Conservation (phyloP, 2,329 filamentous ascomycete genomes). For the Cladorrhinum sp. region DNA sequence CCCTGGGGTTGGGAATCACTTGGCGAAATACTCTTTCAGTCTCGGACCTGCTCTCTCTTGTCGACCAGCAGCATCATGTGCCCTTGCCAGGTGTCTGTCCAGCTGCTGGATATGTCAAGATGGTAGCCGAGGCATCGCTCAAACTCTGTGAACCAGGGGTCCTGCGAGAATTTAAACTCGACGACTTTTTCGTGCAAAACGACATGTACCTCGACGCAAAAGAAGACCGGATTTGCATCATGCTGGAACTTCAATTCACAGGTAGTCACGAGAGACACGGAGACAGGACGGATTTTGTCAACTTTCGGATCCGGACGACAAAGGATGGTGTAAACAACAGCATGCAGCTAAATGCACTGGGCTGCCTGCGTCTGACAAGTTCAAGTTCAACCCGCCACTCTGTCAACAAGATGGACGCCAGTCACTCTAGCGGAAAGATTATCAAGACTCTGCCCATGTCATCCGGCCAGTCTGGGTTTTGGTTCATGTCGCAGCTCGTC, state of each 20-base stretch:
- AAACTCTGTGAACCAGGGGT: neutral
- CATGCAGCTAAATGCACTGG: slow-evolving; percentile 4
- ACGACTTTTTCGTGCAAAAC: slow-evolving; percentile 7
- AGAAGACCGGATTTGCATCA: slow-evolving; percentile 1
- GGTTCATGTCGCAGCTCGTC: slow-evolving; percentile 10
- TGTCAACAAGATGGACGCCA: neutral
- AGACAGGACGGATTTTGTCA: slow-evolving; percentile 9
- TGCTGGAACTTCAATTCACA: slow-evolving; percentile 2
- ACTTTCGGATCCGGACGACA: slow-evolving; percentile 5
- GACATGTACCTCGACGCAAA: neutral
- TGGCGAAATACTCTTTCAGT: slow-evolving; percentile 8
- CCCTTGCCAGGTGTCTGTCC: neutral
- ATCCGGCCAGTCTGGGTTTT: slow-evolving; percentile 9
- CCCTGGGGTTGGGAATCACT: slow-evolving; percentile 3
- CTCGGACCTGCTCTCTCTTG: neutral
- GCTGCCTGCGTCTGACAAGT: slow-evolving; percentile 7
- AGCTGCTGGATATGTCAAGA: slow-evolving; percentile 4
- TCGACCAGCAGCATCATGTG: neutral
- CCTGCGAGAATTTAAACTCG: slow-evolving; percentile 7
- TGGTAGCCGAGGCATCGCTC: slow-evolving; percentile 2
- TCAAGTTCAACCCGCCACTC: neutral
- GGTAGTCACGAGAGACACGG: slow-evolving; percentile 8
- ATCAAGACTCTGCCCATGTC: slow-evolving; percentile 10
- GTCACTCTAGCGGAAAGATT: neutral
- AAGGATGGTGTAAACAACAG: neutral